Base-by-base conservation (phyloP, 2,329 filamentous ascomycete species). In the Pseudopyrenochaeta lycopersici region DNA sequence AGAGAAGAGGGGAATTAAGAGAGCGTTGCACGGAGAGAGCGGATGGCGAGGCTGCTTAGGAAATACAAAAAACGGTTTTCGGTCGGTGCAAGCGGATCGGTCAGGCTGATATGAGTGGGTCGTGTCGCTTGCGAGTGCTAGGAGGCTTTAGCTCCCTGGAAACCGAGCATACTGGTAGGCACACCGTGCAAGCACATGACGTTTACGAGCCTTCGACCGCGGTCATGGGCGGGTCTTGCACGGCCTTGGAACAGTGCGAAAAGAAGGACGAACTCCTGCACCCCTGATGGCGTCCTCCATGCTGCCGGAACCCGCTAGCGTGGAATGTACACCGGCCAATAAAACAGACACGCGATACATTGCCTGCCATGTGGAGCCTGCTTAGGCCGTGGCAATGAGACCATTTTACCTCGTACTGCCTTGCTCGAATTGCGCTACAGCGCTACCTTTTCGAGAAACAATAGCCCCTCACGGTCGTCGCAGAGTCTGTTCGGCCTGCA, bases 111-210 rank as follows among this genome's bases (percentile, higher is more conserved):
- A 62, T 60, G 54, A 66, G 67, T 73, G 68, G 70, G 54, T 52
- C 56, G 29, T 49, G 30, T 64, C 64, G 64, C 58, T 64, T 66
- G 52, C 58, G 49, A 49, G 43, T 46, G 29, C 46, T 36, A 52
- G 53, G 50, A 49, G 48, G 46, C 39, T 50, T 52, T 54, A 52
- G 49, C 32, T 52, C 40, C 49, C 61, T 63, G 61, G 60, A 71
- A 66, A 67, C 66, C 65, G 63, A 58, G 63, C 56, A 61, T 60
- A 47, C 49, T 48, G 53, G 46, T 43, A 52, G 29, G 47, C 44
- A 50, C 52, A 17, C 45, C 32, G 31, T 29, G 44, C 46, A 61
- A 56, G 64, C 71, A 72, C 71, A 73, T 74, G 71, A 74, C 71
- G 71, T 72, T 68, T 56, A 63, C 62, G 51, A 66, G 63, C 42